Evolutionary conservation across 176 grass and related monocot genomes (phyloP).

Genomic region (Aegilops longissima): DNA sequence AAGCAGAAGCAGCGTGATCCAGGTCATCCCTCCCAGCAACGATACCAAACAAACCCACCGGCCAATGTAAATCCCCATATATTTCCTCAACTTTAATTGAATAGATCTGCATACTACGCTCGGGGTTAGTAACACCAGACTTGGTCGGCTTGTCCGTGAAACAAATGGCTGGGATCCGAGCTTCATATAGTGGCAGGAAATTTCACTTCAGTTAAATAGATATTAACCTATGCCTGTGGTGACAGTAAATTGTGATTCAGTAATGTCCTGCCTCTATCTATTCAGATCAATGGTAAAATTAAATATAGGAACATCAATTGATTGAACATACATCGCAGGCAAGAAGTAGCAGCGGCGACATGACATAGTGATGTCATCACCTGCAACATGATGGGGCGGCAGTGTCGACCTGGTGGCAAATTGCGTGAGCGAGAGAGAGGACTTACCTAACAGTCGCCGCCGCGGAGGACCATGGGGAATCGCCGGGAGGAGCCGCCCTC

Average conservation of each 20-base stretch:
- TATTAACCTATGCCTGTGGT: not conserved
- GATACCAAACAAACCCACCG: not conserved
- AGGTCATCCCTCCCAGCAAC: not conserved
- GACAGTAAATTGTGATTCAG: not conserved
- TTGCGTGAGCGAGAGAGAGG: too few relatives aligned
- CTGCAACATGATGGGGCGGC: too few relatives aligned
- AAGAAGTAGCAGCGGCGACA: not conserved
- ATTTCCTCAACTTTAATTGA: not conserved
- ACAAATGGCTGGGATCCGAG: not conserved
- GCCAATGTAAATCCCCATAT: not conserved
- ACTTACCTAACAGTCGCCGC: too few relatives aligned
- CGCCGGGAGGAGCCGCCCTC: too few relatives aligned
- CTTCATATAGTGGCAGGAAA: not conserved
- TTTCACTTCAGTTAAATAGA: not conserved
- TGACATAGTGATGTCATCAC: too few relatives aligned
- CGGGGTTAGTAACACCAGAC: not conserved
- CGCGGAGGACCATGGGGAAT: too few relatives aligned
- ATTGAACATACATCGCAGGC: not conserved
- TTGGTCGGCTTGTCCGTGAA: not conserved
- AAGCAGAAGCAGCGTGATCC: not conserved
- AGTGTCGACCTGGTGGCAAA: too few relatives aligned
- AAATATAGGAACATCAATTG: not conserved
- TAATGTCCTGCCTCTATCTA: not conserved
- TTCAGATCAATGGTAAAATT: not conserved
- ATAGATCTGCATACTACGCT: not conserved